These are phyloP conservation scores for Aspergillus thermomutatus DNA, from an alignment of 2,329 filamentous ascomycete species.

Conservation along the genomic window DNA sequence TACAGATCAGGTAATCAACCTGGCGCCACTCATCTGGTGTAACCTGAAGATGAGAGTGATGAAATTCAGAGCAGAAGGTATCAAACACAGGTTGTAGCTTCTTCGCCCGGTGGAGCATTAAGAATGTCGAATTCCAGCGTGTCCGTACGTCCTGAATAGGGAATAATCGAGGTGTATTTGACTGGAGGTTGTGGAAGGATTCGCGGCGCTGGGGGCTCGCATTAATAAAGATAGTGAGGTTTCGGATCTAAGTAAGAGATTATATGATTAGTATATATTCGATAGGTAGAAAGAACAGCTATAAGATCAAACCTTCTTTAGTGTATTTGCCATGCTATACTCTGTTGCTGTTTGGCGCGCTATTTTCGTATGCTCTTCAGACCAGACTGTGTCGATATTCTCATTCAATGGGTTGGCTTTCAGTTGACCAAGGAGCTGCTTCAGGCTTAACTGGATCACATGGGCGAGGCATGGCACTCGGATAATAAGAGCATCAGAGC, in stretches of 20 bases:
- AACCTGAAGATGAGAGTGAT: constrained; percentile 3
- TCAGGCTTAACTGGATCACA: constrained; percentile 6
- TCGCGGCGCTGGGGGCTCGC: constrained; percentile 12
- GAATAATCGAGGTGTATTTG: constrained; percentile 5
- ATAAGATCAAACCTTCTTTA: no score
- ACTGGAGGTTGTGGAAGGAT: constrained; percentile 9
- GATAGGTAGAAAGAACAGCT: no score
- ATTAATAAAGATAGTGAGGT: constrained; percentile 13
- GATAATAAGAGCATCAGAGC: not conserved
- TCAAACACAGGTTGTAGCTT: constrained; percentile 2
- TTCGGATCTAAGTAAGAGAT: constrained; percentile 2
- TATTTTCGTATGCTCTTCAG: not conserved
- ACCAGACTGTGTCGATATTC: not conserved
- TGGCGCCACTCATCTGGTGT: constrained; percentile 10
- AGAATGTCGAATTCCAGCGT: constrained; percentile 15
- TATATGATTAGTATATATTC: no score
- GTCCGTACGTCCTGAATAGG: constrained; percentile 15
- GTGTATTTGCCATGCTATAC: no score
- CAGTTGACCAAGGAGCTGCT: constrained; percentile 8
- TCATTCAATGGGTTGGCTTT: constrained; percentile 1
- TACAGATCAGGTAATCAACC: constrained; percentile 10
- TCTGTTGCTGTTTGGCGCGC: no score
- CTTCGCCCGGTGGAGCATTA: constrained; percentile 13
- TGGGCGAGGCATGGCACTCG: constrained; percentile 2
- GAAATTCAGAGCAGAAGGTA: constrained; percentile 1